A percentile compares a stretch with the other conserved stretches of the same genome.
phyloP scores from a whole-genome alignment of 129 eudicot species.

The Artemisia argyi region DNA sequence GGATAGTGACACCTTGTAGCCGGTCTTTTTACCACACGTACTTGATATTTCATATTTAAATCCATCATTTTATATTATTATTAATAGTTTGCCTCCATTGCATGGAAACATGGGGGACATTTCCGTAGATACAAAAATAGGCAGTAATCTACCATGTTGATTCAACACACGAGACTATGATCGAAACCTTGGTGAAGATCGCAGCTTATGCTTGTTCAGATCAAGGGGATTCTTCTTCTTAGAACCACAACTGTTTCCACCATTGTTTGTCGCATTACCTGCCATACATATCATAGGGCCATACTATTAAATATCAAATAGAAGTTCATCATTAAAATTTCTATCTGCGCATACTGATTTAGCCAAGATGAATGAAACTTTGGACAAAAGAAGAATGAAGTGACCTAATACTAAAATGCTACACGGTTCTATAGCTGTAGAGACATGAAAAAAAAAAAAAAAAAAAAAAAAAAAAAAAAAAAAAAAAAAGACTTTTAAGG shows the following conservation, averaged over 20 bases:
- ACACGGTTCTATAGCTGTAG: neutral
- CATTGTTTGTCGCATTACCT: conserved; percentile 30
- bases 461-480: neutral
- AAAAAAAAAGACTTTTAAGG: neutral
- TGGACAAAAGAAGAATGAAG: neutral
- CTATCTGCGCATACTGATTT: neutral
- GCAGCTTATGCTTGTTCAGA: conserved; percentile 30
- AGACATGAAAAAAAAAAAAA: neutral
- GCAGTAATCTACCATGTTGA: neutral
- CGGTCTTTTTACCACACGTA: too few relatives aligned
- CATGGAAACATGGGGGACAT: too few relatives aligned
- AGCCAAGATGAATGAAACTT: neutral
- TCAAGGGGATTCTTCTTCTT: conserved; percentile 31
- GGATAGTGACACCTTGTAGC: too few relatives aligned
- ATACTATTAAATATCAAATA: neutral
- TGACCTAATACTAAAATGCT: neutral
- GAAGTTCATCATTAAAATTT: neutral
- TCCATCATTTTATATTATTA: too few relatives aligned
- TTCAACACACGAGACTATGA: conserved; percentile 24
- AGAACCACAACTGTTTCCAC: conserved; percentile 21
- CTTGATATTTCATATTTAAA: too few relatives aligned
- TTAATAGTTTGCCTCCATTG: too few relatives aligned
- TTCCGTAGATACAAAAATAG: neutral
- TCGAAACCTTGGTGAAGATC: conserved; percentile 47
- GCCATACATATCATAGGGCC: conserved; percentile 21